A percentile compares a stretch with the other conserved stretches of the same genome.
Evolutionary conservation across 768 basidiomycete genomes (phyloP).

Genomic region (Podaxis carcinomalis): DNA sequence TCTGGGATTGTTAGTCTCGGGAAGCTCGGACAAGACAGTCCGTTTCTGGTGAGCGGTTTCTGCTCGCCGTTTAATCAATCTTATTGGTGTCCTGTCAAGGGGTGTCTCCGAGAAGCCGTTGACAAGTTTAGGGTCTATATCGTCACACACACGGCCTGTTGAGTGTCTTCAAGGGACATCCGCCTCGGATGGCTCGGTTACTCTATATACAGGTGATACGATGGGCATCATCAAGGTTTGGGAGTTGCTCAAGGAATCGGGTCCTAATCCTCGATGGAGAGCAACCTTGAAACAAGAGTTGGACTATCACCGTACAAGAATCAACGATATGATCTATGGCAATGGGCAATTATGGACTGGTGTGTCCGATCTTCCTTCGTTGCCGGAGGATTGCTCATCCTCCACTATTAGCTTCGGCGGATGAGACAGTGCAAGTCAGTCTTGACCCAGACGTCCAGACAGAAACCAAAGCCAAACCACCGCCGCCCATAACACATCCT

Average conservation of each 20-base stretch:
- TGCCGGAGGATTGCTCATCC: not conserved
- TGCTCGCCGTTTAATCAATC: not conserved
- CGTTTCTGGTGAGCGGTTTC: conserved; percentile 71
- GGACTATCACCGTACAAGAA: conserved; percentile 73
- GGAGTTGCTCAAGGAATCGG: conserved; percentile 50
- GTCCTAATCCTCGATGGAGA: conserved; percentile 41
- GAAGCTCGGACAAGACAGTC: conserved; percentile 85
- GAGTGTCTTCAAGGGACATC: conserved; percentile 65
- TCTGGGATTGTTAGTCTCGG: conserved; percentile 69
- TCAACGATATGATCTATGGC: conserved; percentile 68
- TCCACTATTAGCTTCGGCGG: conserved; percentile 67
- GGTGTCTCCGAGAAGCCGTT: conserved; percentile 53
- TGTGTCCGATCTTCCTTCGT: conserved; percentile 23
- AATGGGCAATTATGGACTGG: conserved; percentile 89
- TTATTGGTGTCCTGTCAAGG: conserved; percentile 37
- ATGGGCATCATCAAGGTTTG: conserved; percentile 89
- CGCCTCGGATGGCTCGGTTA: conserved; percentile 38
- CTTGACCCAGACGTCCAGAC: conserved; percentile 32
- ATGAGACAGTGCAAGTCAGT: conserved; percentile 74
- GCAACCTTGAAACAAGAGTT: conserved; percentile 51
- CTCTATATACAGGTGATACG: conserved; percentile 83
- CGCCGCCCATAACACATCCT: conserved; percentile 55
- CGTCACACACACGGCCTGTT: conserved; percentile 85
- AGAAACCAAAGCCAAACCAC: conserved; percentile 26
- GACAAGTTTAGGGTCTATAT: conserved; percentile 62